A percentile compares a stretch with the other conserved stretches of the same genome.
These are phyloP conservation scores for Ceriops tagal DNA, from an alignment of 345 rosid species.

Conservation along the genomic window DNA sequence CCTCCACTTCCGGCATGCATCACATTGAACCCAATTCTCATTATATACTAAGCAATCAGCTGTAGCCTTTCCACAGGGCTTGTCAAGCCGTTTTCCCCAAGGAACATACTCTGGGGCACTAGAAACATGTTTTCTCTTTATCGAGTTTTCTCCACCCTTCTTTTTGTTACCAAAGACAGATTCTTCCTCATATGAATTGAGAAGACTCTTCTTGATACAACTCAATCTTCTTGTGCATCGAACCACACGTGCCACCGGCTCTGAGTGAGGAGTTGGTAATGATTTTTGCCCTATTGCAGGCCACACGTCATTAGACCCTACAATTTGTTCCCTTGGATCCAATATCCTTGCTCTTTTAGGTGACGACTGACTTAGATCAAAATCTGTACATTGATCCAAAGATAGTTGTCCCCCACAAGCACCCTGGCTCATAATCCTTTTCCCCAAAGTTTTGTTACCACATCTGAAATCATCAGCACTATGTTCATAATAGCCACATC, in stretches of 20 bases:
- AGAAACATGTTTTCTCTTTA: conserved; percentile 29
- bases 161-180: conserved; percentile 34
- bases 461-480: conserved; percentile 36
- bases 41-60: conserved; percentile 30
- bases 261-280: conserved; percentile 22
- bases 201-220: conserved; percentile 56
- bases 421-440: conserved; percentile 41
- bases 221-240: conserved; percentile 52
- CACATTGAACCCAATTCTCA: conserved; percentile 91
- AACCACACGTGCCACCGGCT: conserved; percentile 30
- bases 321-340: conserved; percentile 38
- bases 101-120: conserved; percentile 2
- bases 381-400: conserved; percentile 24
- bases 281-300: conserved; percentile 25
- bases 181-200: conserved; percentile 41
- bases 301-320: conserved; percentile 30
- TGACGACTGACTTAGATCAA: conserved; percentile 31
- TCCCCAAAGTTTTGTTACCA: conserved; percentile 32
- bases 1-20: conserved; percentile 93
- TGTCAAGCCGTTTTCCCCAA: conserved; percentile 24
- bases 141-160: conserved; percentile 27
- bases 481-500: conserved; percentile 80
- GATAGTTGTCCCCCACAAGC: conserved; percentile 41
- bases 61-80: conserved; percentile 26
- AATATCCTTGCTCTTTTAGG: conserved; percentile 53